Evolutionary conservation across 2,329 filamentous ascomycete genomes (phyloP).

Genomic region (Raffaelea arxii): DNA sequence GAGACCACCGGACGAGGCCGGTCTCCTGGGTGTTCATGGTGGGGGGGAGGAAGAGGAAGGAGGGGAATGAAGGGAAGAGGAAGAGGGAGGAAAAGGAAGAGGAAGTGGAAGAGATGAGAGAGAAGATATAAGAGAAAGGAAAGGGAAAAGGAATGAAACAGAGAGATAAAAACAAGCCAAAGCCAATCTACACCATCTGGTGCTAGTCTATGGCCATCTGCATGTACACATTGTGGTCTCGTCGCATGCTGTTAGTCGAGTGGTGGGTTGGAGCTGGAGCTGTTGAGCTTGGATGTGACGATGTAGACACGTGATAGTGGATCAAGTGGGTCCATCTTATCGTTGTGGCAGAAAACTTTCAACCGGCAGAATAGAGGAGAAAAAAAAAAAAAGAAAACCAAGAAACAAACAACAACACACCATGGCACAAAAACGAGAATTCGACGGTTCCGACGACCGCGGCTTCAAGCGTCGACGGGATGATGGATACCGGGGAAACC

Average conservation of each 20-base stretch:
- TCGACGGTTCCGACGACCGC: too few relatives aligned
- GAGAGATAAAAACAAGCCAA: too few relatives aligned
- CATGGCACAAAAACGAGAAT: slow-evolving; percentile 22
- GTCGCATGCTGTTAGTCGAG: too few relatives aligned
- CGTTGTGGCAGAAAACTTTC: background rate
- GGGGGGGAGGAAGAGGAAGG: background rate
- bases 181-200: too few relatives aligned
- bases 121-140: background rate
- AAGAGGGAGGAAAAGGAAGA: slow-evolving; percentile 11
- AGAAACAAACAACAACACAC: background rate
- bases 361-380: too few relatives aligned
- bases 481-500: slow-evolving; percentile 9
- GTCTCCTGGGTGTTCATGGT: slow-evolving; percentile 49
- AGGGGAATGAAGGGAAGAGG: background rate
- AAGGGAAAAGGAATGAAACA: background rate
- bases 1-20: slow-evolving; percentile 58
- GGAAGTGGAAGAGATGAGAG: background rate
- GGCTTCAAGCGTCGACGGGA: too few relatives aligned
- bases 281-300: too few relatives aligned
- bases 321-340: background rate
- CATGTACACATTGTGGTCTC: too few relatives aligned
- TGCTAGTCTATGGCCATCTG: too few relatives aligned
- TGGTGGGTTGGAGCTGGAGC: too few relatives aligned
- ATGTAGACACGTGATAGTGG: background rate
- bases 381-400: background rate